These are phyloP conservation scores for Dipodascopsis tothii DNA, from an alignment of 805 yeast genomes.

Conservation along the genomic window DNA sequence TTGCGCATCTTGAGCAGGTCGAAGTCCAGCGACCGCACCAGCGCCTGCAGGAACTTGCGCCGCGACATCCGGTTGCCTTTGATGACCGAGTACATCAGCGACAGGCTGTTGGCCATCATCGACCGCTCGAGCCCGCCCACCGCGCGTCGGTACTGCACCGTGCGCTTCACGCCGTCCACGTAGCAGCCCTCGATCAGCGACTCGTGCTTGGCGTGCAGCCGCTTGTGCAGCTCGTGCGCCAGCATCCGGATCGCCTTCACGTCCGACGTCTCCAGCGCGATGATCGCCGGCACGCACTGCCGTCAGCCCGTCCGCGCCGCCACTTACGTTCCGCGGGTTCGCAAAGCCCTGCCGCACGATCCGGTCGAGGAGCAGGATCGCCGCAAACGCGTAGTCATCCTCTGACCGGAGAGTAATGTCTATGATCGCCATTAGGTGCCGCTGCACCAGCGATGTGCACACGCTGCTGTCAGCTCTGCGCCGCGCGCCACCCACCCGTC, in stretches of 20 bases:
- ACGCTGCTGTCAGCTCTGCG: constrained; percentile 30
- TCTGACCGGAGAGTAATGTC: constrained; percentile 43
- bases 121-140: constrained; percentile 23
- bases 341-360: constrained; percentile 62
- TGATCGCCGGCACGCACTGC: constrained; percentile 47
- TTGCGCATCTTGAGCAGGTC: not conserved
- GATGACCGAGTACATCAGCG: constrained; percentile 39
- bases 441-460: constrained; percentile 62
- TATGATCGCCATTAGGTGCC: constrained; percentile 46
- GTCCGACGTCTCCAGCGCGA: constrained; percentile 59
- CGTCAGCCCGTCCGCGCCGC: not conserved
- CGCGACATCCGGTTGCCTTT: constrained; percentile 36
- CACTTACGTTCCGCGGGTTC: constrained; percentile 55
- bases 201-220: constrained; percentile 58
- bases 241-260: constrained; percentile 37
- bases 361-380: constrained; percentile 48
- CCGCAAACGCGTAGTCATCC: constrained; percentile 41
- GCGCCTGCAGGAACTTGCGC: constrained; percentile 35
- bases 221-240: constrained; percentile 48
- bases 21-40: constrained; percentile 8
- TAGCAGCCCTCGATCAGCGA: constrained; percentile 61
- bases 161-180: constrained; percentile 52
- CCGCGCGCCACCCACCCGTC: constrained; percentile 40
- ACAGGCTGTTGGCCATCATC: constrained; percentile 34
- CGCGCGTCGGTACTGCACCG: constrained; percentile 39